These are phyloP conservation scores for Datisca glomerata DNA, from an alignment of 306 rosid genomes.

Conservation along the genomic window DNA sequence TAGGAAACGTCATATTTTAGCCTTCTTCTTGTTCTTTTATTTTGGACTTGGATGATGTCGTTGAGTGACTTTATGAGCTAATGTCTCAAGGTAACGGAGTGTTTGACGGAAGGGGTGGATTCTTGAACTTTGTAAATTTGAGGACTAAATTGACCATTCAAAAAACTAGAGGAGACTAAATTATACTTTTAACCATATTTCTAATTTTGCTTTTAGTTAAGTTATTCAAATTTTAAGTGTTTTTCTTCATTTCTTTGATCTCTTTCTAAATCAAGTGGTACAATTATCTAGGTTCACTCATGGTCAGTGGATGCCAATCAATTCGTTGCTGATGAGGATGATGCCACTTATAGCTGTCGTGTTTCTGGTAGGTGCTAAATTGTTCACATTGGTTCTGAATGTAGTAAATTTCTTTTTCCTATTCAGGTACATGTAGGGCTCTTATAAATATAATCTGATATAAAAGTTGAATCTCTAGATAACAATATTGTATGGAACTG, in stretches of 20 bases:
- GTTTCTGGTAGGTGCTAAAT: constrained; percentile 58
- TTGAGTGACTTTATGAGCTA: too few species aligned
- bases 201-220: not conserved
- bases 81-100: too few species aligned
- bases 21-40: too few species aligned
- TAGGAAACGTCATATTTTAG: too few species aligned
- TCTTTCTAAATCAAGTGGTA: constrained; percentile 4
- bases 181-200: too few species aligned
- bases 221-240: not conserved
- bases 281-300: constrained; percentile 39
- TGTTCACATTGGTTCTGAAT: not conserved
- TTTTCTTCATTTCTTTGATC: constrained; percentile 1
- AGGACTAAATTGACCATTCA: too few species aligned
- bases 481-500: too few species aligned
- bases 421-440: not conserved
- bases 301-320: constrained; percentile 84
- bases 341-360: constrained; percentile 71
- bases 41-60: too few species aligned
- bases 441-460: not conserved
- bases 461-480: not conserved
- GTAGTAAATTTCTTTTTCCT: not conserved
- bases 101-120: too few species aligned
- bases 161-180: too few species aligned
- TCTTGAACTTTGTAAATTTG: too few species aligned
- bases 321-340: constrained; percentile 88